Evolutionary conservation across 2,329 filamentous ascomycete species (phyloP).

Genomic region (Phaeoacremonium minimum): DNA sequence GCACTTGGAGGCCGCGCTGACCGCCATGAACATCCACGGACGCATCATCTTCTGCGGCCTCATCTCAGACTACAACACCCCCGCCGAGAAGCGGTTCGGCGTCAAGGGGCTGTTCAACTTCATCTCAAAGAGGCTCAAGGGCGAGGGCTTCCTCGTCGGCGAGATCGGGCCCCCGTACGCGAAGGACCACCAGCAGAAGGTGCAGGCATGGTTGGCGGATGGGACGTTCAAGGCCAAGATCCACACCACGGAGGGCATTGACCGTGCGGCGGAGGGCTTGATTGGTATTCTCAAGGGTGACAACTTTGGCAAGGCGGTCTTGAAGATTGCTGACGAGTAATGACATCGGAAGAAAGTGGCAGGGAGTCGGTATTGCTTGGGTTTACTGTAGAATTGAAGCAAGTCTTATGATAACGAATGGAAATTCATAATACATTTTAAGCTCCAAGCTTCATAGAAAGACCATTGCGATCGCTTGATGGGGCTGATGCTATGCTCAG

Average conservation of each 20-base stretch:
- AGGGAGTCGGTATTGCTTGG: no score
- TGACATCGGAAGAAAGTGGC: no score
- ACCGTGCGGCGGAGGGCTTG: conserved; percentile 69
- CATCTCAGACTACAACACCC: conserved; percentile 72
- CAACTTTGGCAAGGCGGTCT: conserved; percentile 82
- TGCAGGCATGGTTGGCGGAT: conserved; percentile 72
- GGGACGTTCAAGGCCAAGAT: conserved; percentile 70
- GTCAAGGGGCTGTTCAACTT: conserved; percentile 62
- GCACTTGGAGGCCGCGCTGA: conserved; percentile 41
- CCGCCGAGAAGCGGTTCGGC: conserved; percentile 51
- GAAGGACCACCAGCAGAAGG: conserved; percentile 69
- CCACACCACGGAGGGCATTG: conserved; percentile 69
- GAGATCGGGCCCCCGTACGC: conserved; percentile 65
- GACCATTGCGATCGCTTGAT: no score
- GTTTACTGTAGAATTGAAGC: no score
- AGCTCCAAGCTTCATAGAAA: no score
- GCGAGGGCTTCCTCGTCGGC: conserved; percentile 73
- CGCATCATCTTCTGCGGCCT: conserved; percentile 63
- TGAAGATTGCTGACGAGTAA: conserved; percentile 46
- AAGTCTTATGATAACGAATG: no score
- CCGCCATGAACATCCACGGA: conserved; percentile 53
- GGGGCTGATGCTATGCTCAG: no score
- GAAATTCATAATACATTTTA: no score
- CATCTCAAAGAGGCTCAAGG: conserved; percentile 63
- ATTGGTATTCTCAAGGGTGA: conserved; percentile 71